Evolutionary conservation across 495 filamentous ascomycete species (phyloP).

Genomic region (Neurospora sp.): DNA sequence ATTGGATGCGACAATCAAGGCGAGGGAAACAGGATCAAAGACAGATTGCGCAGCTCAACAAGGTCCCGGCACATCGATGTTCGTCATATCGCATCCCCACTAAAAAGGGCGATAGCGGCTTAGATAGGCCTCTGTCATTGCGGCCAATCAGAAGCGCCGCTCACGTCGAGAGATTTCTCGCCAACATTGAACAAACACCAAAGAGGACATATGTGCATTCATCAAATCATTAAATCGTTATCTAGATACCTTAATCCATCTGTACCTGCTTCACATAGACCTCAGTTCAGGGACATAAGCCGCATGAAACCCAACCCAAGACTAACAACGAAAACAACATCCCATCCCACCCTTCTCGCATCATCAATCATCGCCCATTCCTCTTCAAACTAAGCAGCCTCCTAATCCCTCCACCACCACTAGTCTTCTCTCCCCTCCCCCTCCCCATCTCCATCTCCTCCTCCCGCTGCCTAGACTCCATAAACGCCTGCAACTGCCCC

Average conservation of each 20-base stretch:
- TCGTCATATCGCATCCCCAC: background rate
- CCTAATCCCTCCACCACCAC: constrained; percentile 6
- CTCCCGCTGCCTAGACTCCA: background rate
- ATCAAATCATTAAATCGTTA: background rate
- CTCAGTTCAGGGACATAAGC: background rate
- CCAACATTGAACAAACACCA: background rate
- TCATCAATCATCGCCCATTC: background rate
- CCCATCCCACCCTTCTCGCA: background rate
- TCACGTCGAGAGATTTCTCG: background rate
- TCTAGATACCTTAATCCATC: background rate
- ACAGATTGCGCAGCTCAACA: background rate
- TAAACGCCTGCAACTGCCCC: constrained; percentile 1
- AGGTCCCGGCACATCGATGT: background rate
- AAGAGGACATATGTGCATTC: background rate
- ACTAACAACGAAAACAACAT: background rate
- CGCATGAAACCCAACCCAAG: background rate
- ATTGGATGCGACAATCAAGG: background rate
- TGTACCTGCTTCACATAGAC: background rate
- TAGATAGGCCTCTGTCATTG: background rate
- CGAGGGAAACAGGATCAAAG: background rate
- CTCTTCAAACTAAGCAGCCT: constrained; percentile 12
- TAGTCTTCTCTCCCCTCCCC: constrained; percentile 2
- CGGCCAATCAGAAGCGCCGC: background rate
- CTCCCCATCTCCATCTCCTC: background rate
- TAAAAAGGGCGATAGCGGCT: background rate